These are phyloP conservation scores for Scolecobasidium constrictum DNA, from an alignment of 2,329 filamentous ascomycete species.

Conservation along the genomic window DNA sequence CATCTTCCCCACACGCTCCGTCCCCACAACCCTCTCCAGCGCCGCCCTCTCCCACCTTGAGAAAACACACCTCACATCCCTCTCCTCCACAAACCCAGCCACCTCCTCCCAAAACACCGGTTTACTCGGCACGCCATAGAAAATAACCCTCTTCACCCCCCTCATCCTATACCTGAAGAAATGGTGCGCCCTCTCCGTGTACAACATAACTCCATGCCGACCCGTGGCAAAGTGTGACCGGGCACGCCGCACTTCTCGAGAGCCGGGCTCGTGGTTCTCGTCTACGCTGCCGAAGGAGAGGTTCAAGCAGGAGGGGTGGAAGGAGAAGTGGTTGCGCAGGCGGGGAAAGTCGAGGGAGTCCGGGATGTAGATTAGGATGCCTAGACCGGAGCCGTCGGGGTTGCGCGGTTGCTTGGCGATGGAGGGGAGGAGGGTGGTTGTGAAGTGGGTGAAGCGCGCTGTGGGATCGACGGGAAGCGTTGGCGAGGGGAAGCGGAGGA, in stretches of 20 bases:
- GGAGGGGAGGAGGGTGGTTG: conserved; percentile 64
- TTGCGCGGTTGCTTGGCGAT: conserved; percentile 59
- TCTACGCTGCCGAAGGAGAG: conserved; percentile 72
- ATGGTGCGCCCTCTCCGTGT: conserved; percentile 93
- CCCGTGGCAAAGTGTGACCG: conserved; percentile 80
- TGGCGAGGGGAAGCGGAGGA: conserved; percentile 69
- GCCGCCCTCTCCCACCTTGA: conserved; percentile 84
- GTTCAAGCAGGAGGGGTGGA: conserved; percentile 44
- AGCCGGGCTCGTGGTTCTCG: conserved; percentile 64
- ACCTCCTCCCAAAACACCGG: conserved; percentile 70
- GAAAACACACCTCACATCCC: conserved; percentile 53
- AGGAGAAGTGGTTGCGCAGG: conserved; percentile 84
- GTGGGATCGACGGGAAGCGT: conserved; percentile 71
- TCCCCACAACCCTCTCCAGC: conserved; percentile 80
- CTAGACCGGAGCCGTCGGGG: conserved; percentile 35
- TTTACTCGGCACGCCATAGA: conserved; percentile 88
- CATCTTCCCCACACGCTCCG: conserved; percentile 72
- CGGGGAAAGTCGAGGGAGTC: conserved; percentile 93
- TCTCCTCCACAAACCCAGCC: conserved; percentile 52
- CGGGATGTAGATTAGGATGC: conserved; percentile 80
- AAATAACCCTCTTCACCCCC: conserved; percentile 73
- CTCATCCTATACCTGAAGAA: conserved; percentile 79
- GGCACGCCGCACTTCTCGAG: conserved; percentile 66
- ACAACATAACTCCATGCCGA: conserved; percentile 72
- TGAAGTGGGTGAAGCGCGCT: conserved; percentile 84